Conservation (phyloP, 768 basidiomycete species). For the Leccinellum luteum region DNA sequence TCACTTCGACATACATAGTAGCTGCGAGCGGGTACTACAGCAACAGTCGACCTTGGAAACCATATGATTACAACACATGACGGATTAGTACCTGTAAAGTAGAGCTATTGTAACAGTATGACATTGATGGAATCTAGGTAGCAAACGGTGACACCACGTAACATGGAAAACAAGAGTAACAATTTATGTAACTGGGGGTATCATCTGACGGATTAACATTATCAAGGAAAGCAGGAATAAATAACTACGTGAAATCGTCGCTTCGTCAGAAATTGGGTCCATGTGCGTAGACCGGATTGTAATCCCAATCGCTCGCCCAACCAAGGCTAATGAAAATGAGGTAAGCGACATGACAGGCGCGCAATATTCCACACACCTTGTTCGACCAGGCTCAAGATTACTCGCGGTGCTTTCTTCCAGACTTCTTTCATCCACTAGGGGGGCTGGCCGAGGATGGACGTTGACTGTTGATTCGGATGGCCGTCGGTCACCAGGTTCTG, state of each 20-base stretch:
- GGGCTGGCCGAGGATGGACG: conserved; percentile 9
- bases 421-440: conserved; percentile 1
- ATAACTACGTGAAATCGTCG: conserved; percentile 1
- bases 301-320: conserved; percentile 24
- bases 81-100: conserved; percentile 11
- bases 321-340: conserved; percentile 1
- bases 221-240: conserved; percentile 10
- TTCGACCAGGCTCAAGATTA: conserved; percentile 2
- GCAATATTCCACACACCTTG: conserved; percentile 12
- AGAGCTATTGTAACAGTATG: conserved; percentile 8
- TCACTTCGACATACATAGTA: no score
- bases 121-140: conserved; percentile 1
- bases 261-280: conserved; percentile 3
- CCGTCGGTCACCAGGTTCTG: conserved; percentile 9
- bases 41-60: background rate
- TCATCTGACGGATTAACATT: conserved; percentile 11
- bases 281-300: conserved; percentile 8
- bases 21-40: background rate
- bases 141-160: background rate
- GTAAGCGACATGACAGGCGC: background rate
- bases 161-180: background rate
- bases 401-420: background rate
- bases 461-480: conserved; percentile 3
- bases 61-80: conserved; percentile 7
- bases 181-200: background rate